These are phyloP conservation scores for Thozetella sp. DNA, from an alignment of 495 filamentous ascomycete genomes.

Conservation along the genomic window DNA sequence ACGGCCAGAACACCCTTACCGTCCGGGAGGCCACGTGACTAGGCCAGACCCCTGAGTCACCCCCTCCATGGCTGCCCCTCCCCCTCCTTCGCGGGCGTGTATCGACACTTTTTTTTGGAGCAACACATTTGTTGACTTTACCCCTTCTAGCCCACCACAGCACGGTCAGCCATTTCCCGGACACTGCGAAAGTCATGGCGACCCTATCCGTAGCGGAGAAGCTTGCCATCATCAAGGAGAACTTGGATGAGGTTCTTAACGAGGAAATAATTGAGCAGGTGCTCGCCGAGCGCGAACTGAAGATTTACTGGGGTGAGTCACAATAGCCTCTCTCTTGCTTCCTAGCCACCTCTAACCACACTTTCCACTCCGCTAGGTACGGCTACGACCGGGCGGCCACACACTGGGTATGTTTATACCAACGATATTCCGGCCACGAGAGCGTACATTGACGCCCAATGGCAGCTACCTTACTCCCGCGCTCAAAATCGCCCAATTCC, in stretches of 20 bases:
- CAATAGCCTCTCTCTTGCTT: constrained; percentile 1
- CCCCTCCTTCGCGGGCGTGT: background rate
- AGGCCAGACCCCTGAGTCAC: background rate
- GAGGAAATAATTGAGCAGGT: too few relatives aligned
- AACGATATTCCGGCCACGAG: constrained; percentile 9
- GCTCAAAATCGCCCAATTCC: constrained; percentile 87
- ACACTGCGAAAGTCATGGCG: background rate
- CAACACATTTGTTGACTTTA: background rate
- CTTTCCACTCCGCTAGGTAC: constrained; percentile 52
- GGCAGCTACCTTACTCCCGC: constrained; percentile 78
- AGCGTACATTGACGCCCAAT: constrained; percentile 20
- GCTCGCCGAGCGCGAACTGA: constrained; percentile 67
- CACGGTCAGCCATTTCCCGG: background rate
- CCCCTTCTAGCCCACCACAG: background rate
- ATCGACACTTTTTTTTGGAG: background rate
- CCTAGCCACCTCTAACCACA: background rate
- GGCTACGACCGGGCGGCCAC: constrained; percentile 79
- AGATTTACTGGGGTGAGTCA: constrained; percentile 80
- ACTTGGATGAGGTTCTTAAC: too few relatives aligned
- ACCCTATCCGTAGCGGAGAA: background rate
- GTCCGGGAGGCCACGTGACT: too few relatives aligned
- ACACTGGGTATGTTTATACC: constrained; percentile 44
- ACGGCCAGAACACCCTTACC: too few relatives aligned
- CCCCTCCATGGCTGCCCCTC: background rate
- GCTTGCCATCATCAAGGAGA: background rate